Evolutionary conservation across 768 basidiomycete genomes (phyloP), one percentile per base, ranked within the genome.

Genomic region (Mycena rosella): DNA sequence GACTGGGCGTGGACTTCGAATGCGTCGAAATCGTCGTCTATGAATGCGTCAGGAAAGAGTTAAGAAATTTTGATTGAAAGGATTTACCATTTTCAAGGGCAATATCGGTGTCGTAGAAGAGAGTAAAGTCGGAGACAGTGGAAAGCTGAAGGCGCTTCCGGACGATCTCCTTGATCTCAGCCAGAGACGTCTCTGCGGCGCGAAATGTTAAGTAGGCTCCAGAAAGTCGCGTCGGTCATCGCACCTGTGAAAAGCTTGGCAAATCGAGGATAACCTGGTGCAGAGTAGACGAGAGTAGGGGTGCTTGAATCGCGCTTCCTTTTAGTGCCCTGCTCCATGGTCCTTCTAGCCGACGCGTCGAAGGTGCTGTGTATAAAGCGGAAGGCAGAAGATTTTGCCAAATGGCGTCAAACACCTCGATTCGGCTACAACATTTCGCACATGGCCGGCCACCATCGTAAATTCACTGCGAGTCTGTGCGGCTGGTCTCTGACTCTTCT

Each of bases 1-100:
- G 81, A 73, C 57, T 77, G 78, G 24, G 88, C 81, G 40, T 86
- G 77, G 17, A 84, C 79, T 63, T 80, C 77, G 76, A 94, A 92
- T 2, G 92, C 92, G 60, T 90, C 89, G 68, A 93, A 94, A 76
- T 95, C 93, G 42, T 91, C 93, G 48, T 93, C 93, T 95, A 69
- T n/a, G 68, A 45, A 58, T 26, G 44, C 42, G 63, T 57, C 17
- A 63, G 53, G 44, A 44, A 34, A 34, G 11, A 38, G 51, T 42
- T 60, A n/a, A 57, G 63, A 57, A 56, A 49, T 24, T 26, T 10
- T 44, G 22, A 30, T 38, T 36, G 51, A 52, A 20, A 0, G 0
- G n/a, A n/a, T 20, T 83, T 67, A 93, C 94, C 91, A 74, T 95
- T 93, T 38, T 92, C 92, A n/a, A 95, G 82, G 74, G 91, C 91